Conservation (phyloP, 345 rosid genomes). For the Lepidium africanum region DNA sequence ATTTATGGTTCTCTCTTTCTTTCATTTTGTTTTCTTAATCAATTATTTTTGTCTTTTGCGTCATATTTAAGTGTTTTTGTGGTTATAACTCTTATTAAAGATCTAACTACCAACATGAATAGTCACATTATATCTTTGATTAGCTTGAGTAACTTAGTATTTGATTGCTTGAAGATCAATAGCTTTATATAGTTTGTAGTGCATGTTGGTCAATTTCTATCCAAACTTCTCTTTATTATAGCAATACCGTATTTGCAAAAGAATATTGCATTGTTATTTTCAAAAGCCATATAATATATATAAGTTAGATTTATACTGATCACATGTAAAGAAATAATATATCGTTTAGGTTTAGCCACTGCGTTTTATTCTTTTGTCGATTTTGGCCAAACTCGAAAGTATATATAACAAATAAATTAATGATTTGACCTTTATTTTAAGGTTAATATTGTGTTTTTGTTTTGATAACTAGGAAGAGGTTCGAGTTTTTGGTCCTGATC, state of each 20-base stretch:
- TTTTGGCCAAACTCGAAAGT: neutral
- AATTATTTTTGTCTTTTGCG: too few species aligned
- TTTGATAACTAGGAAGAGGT: too few species aligned
- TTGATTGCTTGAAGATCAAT: neutral
- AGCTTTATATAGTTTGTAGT: neutral
- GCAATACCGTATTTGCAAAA: neutral
- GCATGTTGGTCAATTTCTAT: neutral
- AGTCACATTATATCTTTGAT: neutral
- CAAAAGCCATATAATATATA: neutral
- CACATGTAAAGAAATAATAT: neutral
- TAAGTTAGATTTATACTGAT: too few species aligned
- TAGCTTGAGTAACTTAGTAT: neutral
- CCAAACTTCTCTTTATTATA: neutral
- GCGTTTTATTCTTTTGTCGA: neutral
- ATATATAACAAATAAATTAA: neutral
- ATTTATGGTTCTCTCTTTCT: slow-evolving; percentile 9
- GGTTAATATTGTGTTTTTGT: too few species aligned
- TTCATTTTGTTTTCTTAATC: neutral
- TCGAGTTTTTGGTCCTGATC: too few species aligned
- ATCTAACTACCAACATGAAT: neutral
- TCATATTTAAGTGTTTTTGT: neutral
- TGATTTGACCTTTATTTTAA: too few species aligned
- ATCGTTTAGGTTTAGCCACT: neutral
- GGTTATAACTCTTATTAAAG: neutral
- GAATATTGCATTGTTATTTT: neutral